A percentile compares a stretch with the other conserved stretches of the same genome.
Evolutionary conservation across 352 stramenopile genomes (phyloP).

Genomic region (Pythium pyrilobum): DNA sequence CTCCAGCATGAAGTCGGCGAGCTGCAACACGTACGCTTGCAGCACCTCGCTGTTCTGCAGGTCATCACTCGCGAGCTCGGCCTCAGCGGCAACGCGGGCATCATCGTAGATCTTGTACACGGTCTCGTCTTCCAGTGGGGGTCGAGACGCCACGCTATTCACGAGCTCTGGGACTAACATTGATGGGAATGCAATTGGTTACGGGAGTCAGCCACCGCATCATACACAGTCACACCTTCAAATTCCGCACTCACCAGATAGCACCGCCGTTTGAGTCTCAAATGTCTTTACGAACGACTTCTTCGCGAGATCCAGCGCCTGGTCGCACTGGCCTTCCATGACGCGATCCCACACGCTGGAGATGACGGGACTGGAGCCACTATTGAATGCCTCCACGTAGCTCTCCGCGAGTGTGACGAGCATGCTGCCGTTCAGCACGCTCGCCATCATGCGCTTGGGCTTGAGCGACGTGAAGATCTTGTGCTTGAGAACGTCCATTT

Average conservation of each 20-base stretch:
- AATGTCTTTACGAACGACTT: conserved; percentile 34
- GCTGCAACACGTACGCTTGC: conserved; percentile 33
- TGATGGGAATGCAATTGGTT: background rate
- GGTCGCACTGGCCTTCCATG: conserved; percentile 56
- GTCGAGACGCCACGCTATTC: conserved; percentile 19
- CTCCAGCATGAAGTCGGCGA: conserved; percentile 47
- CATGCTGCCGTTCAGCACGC: conserved; percentile 83
- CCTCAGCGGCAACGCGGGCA: conserved; percentile 24
- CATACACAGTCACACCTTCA: too few species aligned
- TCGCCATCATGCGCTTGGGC: conserved; percentile 79
- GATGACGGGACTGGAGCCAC: conserved; percentile 69
- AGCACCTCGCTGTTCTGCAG: conserved; percentile 32
- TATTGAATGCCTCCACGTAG: conserved; percentile 88
- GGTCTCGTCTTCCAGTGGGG: conserved; percentile 35
- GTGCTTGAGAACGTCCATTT: conserved; percentile 55
- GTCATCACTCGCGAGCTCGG: conserved; percentile 36
- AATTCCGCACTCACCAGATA: conserved; percentile 27
- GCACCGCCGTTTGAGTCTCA: conserved; percentile 21
- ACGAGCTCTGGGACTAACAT: conserved; percentile 24
- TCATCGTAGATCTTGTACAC: conserved; percentile 29
- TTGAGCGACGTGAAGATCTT: conserved; percentile 56
- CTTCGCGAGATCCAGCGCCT: conserved; percentile 57
- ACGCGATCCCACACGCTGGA: conserved; percentile 80
- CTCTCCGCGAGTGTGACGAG: conserved; percentile 72
- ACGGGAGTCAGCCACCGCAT: too few species aligned